phyloP scores from a whole-genome alignment of 225 moss, liverwort and hornwort species.

The Rhytidiadelphus loreus region DNA sequence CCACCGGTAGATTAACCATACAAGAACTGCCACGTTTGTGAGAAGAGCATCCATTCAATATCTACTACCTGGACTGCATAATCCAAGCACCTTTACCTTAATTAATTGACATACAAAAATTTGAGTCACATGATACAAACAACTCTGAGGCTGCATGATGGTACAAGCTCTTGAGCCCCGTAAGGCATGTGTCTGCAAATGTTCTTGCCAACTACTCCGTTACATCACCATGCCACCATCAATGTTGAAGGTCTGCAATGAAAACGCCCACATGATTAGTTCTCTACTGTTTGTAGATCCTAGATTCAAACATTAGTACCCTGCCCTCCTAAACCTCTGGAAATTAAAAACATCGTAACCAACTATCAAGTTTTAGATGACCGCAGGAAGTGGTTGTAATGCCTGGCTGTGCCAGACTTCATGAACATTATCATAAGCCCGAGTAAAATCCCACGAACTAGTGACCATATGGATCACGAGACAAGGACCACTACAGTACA shows the following conservation, averaged over 20 bases:
- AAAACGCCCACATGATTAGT: neutral
- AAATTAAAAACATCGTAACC: neutral
- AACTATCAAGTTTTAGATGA: neutral
- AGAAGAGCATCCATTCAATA: neutral
- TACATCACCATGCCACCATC: slow-evolving; percentile 89
- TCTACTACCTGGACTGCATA: neutral
- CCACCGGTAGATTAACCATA: neutral
- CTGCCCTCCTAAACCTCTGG: neutral
- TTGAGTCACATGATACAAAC: slow-evolving; percentile 4
- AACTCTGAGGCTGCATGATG: neutral
- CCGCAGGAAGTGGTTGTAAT: neutral
- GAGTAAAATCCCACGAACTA: neutral
- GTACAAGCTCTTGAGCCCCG: neutral
- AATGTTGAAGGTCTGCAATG: slow-evolving; percentile 64
- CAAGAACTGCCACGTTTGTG: neutral
- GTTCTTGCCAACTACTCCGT: neutral
- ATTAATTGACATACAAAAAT: slow-evolving; percentile 2
- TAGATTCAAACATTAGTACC: neutral
- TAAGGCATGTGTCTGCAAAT: neutral
- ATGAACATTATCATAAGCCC: neutral
- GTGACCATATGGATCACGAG: neutral
- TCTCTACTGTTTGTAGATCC: neutral
- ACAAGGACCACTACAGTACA: neutral
- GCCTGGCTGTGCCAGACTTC: neutral
- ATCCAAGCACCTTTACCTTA: neutral